A percentile compares a stretch with the other conserved stretches of the same genome.
Conservation (phyloP, 2,329 filamentous ascomycete species). For the Atkinsonella texensis region DNA sequence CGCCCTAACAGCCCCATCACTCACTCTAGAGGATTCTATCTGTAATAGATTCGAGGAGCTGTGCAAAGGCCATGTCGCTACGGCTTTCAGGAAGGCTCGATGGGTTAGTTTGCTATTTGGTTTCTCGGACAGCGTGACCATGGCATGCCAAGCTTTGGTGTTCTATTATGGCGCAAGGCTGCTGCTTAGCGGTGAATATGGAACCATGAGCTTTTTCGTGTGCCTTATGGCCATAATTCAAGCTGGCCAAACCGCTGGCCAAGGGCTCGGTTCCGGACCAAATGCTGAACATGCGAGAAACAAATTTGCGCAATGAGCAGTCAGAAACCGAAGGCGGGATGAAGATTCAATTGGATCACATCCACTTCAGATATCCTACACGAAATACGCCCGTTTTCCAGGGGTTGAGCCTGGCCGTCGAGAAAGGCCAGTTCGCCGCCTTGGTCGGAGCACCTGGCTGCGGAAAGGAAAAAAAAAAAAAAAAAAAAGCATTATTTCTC, state of each 20-base stretch:
- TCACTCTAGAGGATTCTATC: conserved; percentile 59
- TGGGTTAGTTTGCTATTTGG: conserved; percentile 55
- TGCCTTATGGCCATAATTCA: conserved; percentile 56
- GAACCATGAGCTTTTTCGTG: conserved; percentile 35
- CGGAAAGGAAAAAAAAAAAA: no score
- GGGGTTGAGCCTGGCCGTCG: conserved; percentile 50
- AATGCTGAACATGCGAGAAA: conserved; percentile 44
- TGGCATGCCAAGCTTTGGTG: conserved; percentile 51
- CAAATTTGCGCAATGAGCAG: conserved; percentile 23
- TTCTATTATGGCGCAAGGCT: conserved; percentile 57
- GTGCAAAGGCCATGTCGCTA: conserved; percentile 43
- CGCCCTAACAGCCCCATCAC: conserved; percentile 58
- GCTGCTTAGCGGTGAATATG: conserved; percentile 37
- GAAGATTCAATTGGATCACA: conserved; percentile 42
- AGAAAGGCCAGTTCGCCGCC: conserved; percentile 58
- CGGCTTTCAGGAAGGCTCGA: conserved; percentile 48
- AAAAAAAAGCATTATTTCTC: conserved; percentile 60
- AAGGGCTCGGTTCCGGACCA: conserved; percentile 55
- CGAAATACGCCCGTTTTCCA: conserved; percentile 45
- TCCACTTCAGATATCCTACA: conserved; percentile 50
- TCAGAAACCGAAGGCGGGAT: conserved; percentile 29
- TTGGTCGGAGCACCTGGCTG: conserved; percentile 60
- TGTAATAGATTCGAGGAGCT: conserved; percentile 47
- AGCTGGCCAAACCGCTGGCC: conserved; percentile 53
- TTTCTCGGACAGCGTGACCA: conserved; percentile 53